These are phyloP conservation scores for Trapa bicornis DNA, from an alignment of 345 rosid genomes.

Conservation along the genomic window DNA sequence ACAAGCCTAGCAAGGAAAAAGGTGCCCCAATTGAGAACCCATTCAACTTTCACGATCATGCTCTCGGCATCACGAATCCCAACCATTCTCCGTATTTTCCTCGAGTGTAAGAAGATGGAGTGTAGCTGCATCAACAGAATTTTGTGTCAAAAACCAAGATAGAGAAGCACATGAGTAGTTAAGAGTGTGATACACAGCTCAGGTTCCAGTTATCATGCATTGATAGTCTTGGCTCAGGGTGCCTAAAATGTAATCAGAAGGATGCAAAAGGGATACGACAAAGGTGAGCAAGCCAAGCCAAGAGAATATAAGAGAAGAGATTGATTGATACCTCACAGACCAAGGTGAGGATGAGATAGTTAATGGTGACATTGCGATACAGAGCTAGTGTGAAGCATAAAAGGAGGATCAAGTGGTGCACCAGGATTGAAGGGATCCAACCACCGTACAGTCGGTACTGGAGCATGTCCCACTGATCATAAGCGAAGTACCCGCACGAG, in stretches of 20 bases:
- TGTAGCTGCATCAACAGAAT: slow-evolving; percentile 48
- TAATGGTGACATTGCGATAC: slow-evolving; percentile 71
- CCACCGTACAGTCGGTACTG: slow-evolving; percentile 61
- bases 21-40: slow-evolving; percentile 63
- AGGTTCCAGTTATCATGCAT: background rate
- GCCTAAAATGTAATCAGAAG: background rate
- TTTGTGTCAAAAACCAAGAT: background rate
- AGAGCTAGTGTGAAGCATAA: slow-evolving; percentile 82
- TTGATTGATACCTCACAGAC: slow-evolving; percentile 58
- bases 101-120: slow-evolving; percentile 71
- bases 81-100: slow-evolving; percentile 80
- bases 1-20: slow-evolving; percentile 45
- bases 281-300: background rate
- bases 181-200: background rate
- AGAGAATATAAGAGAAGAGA: slow-evolving; percentile 1
- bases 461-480: slow-evolving; percentile 95
- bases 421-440: slow-evolving; percentile 57
- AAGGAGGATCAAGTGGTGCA: slow-evolving; percentile 77
- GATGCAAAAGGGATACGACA: background rate
- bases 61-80: slow-evolving; percentile 62
- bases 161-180: too few species aligned
- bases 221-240: background rate
- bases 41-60: slow-evolving; percentile 47
- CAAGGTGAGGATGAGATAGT: slow-evolving; percentile 77
- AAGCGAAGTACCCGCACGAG: slow-evolving; percentile 89